Evolutionary conservation across 1,284 basidiomycete species (phyloP), one percentile per base, ranked within the genome.

Genomic region (Rhodotorula mucilaginosa): DNA sequence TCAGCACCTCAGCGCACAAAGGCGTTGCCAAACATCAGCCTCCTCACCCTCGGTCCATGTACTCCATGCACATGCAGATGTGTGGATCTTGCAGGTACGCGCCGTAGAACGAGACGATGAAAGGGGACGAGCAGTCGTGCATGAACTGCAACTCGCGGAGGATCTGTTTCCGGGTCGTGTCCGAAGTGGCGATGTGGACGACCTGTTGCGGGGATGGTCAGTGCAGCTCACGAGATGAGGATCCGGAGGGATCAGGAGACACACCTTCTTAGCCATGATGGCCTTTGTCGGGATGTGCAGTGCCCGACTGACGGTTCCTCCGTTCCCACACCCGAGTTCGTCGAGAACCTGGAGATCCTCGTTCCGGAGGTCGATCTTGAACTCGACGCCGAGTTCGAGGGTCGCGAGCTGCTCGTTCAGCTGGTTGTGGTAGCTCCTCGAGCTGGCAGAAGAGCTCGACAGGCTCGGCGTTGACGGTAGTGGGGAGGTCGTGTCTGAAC

Each of bases 1-100:
- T 46, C 46, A 48, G 26, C 26, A 6, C 8, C 8, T 18, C 39
- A 12, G 39, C 39, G 39, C 39, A 31, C 16, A 3, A 12, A 18
- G 47, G 34, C 19, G 10, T 12, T 16, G 6, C 23, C 5, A 16
- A n/a, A n/a, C 2, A n/a, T 29, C 31, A 21, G 21, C 0, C 6
- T 31, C 74, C 83, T 73, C 68, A 85, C 83, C 83, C 83, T 67
- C 84, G 83, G 75, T 99, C 93, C 94, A 95, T 95, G 81, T 85
- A 92, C 80, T 99, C 96, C 90, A 99, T 98, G 82, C 95, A 98
- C 76, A 99, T 95, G 82, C 94, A 97, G 79, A 99, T 96, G 78
- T 98, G 97, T 18, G 96, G 94, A 80, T 99, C 96, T 18, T 89
- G 88, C 58, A 97, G 85, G 83, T 93, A 99, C 44, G 97, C 96